phyloP scores from a whole-genome alignment of 2,329 filamentous ascomycete species.

The Claviceps paspali region DNA sequence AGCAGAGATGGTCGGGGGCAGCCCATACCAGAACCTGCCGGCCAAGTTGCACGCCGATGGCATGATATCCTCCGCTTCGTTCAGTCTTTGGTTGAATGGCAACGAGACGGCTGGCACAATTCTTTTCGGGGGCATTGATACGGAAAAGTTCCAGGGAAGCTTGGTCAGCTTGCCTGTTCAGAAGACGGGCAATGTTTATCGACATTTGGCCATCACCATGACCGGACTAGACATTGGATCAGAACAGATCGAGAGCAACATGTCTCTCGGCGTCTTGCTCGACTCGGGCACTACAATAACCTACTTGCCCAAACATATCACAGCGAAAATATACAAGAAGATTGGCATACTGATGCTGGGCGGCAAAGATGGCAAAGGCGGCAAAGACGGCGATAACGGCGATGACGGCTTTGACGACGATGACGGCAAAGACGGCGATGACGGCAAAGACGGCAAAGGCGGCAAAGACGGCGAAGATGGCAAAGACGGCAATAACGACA shows the following conservation, averaged over 20 bases:
- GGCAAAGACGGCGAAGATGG: too few relatives aligned
- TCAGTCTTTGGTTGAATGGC: conserved; percentile 61
- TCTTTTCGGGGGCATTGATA: conserved; percentile 62
- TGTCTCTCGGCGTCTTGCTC: conserved; percentile 48
- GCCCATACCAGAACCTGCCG: conserved; percentile 54
- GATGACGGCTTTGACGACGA: too few relatives aligned
- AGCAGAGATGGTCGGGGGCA: conserved; percentile 37
- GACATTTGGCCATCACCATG: conserved; percentile 55
- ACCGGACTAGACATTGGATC: conserved; percentile 37
- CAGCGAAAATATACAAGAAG: conserved; percentile 42
- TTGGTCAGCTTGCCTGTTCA: conserved; percentile 56
- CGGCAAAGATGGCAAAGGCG: too few relatives aligned
- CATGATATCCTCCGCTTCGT: conserved; percentile 49
- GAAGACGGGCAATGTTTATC: conserved; percentile 31
- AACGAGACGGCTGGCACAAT: conserved; percentile 50
- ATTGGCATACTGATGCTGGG: too few relatives aligned
- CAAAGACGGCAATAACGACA: too few relatives aligned
- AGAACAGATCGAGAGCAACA: conserved; percentile 26
- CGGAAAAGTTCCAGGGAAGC: conserved; percentile 43
- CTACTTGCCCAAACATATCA: conserved; percentile 46
- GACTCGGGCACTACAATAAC: conserved; percentile 56
- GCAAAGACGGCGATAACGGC: too few relatives aligned
- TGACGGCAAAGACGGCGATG: too few relatives aligned
- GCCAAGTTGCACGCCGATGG: conserved; percentile 45
- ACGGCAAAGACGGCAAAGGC: too few relatives aligned